A percentile compares a stretch with the other conserved stretches of the same genome.
These are phyloP conservation scores for Heterobasidion parviporum DNA, from an alignment of 1,284 basidiomycete genomes.

Conservation along the genomic window DNA sequence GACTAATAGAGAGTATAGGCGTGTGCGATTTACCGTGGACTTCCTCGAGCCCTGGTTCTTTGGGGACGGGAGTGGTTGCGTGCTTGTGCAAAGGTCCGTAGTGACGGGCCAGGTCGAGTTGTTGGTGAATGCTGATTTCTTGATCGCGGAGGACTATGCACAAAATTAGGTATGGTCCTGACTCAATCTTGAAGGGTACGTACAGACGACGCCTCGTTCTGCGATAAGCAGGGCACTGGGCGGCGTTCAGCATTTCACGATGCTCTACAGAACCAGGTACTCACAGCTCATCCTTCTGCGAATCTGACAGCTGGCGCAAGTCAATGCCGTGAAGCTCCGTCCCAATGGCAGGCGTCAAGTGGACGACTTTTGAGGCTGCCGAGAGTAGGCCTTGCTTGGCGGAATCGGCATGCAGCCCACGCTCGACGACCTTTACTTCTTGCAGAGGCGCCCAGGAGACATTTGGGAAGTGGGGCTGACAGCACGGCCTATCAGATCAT, in stretches of 20 bases:
- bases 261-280: slow-evolving; percentile 13
- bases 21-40: slow-evolving; percentile 52
- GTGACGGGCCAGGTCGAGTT: slow-evolving; percentile 65
- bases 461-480: slow-evolving; percentile 57
- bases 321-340: slow-evolving; percentile 60
- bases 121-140: slow-evolving; percentile 59
- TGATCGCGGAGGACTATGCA: slow-evolving; percentile 62
- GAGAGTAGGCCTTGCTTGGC: slow-evolving; percentile 47
- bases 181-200: slow-evolving; percentile 17
- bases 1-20: not conserved
- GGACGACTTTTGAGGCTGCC: slow-evolving; percentile 50
- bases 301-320: slow-evolving; percentile 45
- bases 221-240: slow-evolving; percentile 58
- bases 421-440: slow-evolving; percentile 52
- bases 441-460: slow-evolving; percentile 57
- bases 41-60: slow-evolving; percentile 65
- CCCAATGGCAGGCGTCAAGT: slow-evolving; percentile 57
- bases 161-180: slow-evolving; percentile 9
- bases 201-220: slow-evolving; percentile 64
- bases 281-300: slow-evolving; percentile 63
- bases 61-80: slow-evolving; percentile 71
- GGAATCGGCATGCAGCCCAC: slow-evolving; percentile 53
- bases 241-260: not conserved
- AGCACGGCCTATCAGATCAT: not conserved
- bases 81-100: slow-evolving; percentile 80